These are phyloP conservation scores for Geotrichum phurueaensis DNA, from an alignment of 1,139 yeast species.

Conservation along the genomic window DNA sequence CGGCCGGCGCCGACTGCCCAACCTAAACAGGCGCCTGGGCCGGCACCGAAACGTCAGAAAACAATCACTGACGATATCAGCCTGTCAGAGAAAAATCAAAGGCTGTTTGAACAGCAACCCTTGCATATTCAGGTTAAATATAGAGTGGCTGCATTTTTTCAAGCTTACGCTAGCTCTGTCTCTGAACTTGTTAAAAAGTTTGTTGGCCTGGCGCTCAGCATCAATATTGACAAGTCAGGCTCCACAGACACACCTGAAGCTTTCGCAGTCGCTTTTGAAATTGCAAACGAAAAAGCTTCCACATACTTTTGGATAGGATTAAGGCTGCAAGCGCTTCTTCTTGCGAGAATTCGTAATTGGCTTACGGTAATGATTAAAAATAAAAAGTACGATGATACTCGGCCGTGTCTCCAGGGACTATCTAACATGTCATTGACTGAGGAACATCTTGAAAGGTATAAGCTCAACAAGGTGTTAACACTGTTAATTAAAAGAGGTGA, in stretches of 20 bases:
- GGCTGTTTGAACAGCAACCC: slow-evolving; percentile 13
- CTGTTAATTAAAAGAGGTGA: slow-evolving; percentile 22
- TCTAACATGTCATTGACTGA: slow-evolving; percentile 23
- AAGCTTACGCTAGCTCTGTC: slow-evolving; percentile 9
- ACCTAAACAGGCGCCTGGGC: not conserved
- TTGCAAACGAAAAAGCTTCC: slow-evolving; percentile 23
- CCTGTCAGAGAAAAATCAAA: slow-evolving; percentile 7
- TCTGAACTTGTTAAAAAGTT: slow-evolving; percentile 10
- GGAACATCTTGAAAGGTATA: slow-evolving; percentile 24
- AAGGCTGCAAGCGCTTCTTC: slow-evolving; percentile 18
- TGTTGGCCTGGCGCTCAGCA: slow-evolving; percentile 2
- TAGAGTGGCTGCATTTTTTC: slow-evolving; percentile 12
- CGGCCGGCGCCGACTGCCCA: not conserved
- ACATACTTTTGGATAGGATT: slow-evolving; percentile 27
- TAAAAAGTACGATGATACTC: slow-evolving; percentile 21
- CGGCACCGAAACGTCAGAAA: slow-evolving; percentile 4
- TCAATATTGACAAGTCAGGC: slow-evolving; percentile 11
- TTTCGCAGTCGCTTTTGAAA: slow-evolving; percentile 23
- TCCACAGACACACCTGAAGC: slow-evolving; percentile 23
- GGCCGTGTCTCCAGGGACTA: slow-evolving; percentile 22
- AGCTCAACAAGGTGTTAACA: slow-evolving; percentile 24
- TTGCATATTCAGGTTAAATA: slow-evolving; percentile 11
- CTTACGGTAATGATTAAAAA: slow-evolving; percentile 20
- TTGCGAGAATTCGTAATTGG: slow-evolving; percentile 33
- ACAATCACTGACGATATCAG: not conserved